Evolutionary conservation across 495 filamentous ascomycete species (phyloP).

Genomic region (Cryomyces minteri): DNA sequence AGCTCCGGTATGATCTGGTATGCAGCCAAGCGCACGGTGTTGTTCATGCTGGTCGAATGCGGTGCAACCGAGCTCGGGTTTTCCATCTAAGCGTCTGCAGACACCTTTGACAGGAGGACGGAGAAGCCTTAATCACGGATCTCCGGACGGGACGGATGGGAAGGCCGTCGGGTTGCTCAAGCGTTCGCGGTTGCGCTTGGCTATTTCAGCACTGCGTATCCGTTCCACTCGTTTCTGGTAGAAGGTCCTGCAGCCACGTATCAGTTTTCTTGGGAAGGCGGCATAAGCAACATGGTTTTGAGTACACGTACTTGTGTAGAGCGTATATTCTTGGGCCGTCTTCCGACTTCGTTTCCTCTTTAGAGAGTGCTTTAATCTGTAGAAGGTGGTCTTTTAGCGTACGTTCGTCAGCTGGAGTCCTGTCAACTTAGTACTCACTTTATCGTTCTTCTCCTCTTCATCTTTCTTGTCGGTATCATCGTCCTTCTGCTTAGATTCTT

Average conservation of each 20-base stretch:
- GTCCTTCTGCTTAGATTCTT: conserved; percentile 12
- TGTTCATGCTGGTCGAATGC: no score
- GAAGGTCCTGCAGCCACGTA: conserved; percentile 40
- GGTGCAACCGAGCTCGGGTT: no score
- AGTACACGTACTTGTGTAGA: conserved; percentile 51
- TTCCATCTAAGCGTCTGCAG: no score
- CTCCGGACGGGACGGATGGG: conserved; percentile 61
- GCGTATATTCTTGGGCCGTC: conserved; percentile 56
- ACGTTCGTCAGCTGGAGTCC: background rate
- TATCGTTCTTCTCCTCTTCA: conserved; percentile 32
- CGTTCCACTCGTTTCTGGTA: conserved; percentile 70
- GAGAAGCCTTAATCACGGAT: conserved; percentile 24
- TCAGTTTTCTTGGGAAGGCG: background rate
- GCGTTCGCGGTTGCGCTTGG: conserved; percentile 66
- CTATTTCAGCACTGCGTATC: conserved; percentile 58
- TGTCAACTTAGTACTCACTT: conserved; percentile 6
- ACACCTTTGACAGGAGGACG: no score
- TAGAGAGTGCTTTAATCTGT: conserved; percentile 17
- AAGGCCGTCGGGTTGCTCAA: conserved; percentile 62
- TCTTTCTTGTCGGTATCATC: conserved; percentile 22
- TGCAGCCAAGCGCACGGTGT: no score
- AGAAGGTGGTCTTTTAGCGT: background rate
- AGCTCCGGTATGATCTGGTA: no score
- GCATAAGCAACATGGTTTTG: background rate
- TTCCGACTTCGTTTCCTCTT: conserved; percentile 12